A percentile compares a stretch with the other conserved stretches of the same genome.
Conservation (phyloP, 2,329 filamentous ascomycete species). For the Trichocomaceae sp. region DNA sequence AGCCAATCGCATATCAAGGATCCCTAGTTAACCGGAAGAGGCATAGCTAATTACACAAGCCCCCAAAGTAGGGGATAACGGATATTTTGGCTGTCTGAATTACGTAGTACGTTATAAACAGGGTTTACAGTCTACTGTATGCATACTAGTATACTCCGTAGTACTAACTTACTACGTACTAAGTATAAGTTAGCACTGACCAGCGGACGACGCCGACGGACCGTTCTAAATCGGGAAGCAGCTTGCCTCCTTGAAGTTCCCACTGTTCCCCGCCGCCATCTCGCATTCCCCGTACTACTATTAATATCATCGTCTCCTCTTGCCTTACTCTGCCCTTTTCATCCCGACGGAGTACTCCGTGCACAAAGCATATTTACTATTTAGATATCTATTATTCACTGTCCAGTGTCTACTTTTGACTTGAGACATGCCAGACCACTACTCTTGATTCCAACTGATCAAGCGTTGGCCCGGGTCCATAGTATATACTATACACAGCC, state of each 20-base stretch:
- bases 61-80: too few relatives aligned
- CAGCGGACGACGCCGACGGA: too few relatives aligned
- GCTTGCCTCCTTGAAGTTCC: neutral
- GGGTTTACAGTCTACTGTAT: too few relatives aligned
- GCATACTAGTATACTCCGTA: too few relatives aligned
- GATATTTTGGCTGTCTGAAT: too few relatives aligned
- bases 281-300: neutral
- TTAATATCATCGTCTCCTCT: neutral
- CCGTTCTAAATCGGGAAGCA: neutral
- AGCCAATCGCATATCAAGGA: too few relatives aligned
- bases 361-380: neutral
- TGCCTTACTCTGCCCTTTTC: neutral
- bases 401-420: neutral
- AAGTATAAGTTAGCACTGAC: too few relatives aligned
- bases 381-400: neutral
- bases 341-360: neutral
- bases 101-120: too few relatives aligned
- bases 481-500: neutral
- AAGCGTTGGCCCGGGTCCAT: constrained; percentile 5
- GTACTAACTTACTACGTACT: too few relatives aligned
- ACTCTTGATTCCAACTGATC: neutral
- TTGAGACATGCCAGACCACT: neutral
- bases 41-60: too few relatives aligned
- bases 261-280: neutral
- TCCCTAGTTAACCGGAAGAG: too few relatives aligned